Conservation (phyloP, 371 early-diverging fungal genomes). For the Mortierella sp. region DNA sequence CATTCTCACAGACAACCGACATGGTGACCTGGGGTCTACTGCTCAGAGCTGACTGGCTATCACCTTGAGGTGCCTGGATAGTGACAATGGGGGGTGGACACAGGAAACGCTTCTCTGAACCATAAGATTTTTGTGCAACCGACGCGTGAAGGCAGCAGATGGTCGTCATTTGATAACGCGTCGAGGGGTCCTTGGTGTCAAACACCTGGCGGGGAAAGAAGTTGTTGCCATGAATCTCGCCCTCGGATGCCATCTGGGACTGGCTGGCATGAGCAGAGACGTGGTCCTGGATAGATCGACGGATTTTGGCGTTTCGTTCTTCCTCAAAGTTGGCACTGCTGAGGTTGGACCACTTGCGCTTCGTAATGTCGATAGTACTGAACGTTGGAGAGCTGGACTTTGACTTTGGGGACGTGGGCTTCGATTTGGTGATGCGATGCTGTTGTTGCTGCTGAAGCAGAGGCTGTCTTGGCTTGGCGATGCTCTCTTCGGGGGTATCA, state of each 20-base stretch:
- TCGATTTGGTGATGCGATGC: slow-evolving; percentile 17
- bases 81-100: slow-evolving; percentile 84
- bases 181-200: slow-evolving; percentile 44
- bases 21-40: slow-evolving; percentile 69
- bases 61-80: slow-evolving; percentile 44
- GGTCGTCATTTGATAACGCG: slow-evolving; percentile 58
- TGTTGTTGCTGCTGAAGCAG: slow-evolving; percentile 24
- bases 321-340: slow-evolving; percentile 54
- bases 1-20: slow-evolving; percentile 70
- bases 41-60: slow-evolving; percentile 38
- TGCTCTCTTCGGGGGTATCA: slow-evolving; percentile 15
- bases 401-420: slow-evolving; percentile 17
- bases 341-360: slow-evolving; percentile 54
- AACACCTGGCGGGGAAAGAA: slow-evolving; percentile 35
- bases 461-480: slow-evolving; percentile 5
- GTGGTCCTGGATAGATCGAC: slow-evolving; percentile 51
- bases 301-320: slow-evolving; percentile 50
- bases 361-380: slow-evolving; percentile 28
- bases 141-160: slow-evolving; percentile 73
- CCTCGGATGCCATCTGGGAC: slow-evolving; percentile 13
- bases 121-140: slow-evolving; percentile 89
- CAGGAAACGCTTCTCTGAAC: slow-evolving; percentile 86
- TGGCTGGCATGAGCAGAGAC: slow-evolving; percentile 39
- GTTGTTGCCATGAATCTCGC: neutral
- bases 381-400: slow-evolving; percentile 22